Evolutionary conservation across 805 yeast species (phyloP).

Genomic region (Suhomyces tanzawaensis): DNA sequence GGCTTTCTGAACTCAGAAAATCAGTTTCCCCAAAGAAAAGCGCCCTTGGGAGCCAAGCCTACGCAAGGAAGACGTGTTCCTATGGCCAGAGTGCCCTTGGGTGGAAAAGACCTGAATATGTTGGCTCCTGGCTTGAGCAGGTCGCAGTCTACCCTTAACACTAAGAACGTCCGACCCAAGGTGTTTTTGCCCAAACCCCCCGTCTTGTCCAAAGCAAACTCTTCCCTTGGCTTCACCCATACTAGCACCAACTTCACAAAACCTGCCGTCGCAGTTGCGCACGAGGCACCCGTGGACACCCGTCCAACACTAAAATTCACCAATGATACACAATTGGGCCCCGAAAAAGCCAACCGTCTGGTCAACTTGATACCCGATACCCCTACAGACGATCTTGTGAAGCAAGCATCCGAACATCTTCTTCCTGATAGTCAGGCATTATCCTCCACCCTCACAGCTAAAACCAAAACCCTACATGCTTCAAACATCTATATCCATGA

Average conservation of each 20-base stretch:
- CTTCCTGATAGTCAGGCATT: not conserved
- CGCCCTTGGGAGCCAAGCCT: not conserved
- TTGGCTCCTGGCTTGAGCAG: constrained; percentile 27
- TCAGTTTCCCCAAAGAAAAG: not conserved
- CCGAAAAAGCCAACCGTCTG: not conserved
- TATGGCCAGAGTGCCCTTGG: constrained; percentile 32
- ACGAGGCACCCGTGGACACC: not conserved
- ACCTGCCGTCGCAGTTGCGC: not conserved
- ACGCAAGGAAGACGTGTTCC: not conserved
- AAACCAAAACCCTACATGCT: constrained; percentile 21
- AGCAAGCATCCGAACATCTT: constrained; percentile 8
- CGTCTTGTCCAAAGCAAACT: constrained; percentile 31
- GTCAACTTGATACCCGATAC: constrained; percentile 10
- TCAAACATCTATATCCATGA: constrained; percentile 14
- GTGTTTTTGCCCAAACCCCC: constrained; percentile 18
- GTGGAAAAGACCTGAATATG: constrained; percentile 39
- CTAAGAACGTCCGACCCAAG: constrained; percentile 6
- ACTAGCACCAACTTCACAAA: constrained; percentile 7
- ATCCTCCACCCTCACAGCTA: constrained; percentile 4
- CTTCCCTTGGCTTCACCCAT: constrained; percentile 33
- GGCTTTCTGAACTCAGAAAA: not conserved
- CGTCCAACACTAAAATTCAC: not conserved
- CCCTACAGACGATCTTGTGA: constrained; percentile 25
- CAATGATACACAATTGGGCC: not conserved
- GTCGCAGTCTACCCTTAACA: constrained; percentile 23